These are phyloP conservation scores for Solanum sparsipilum DNA, from an alignment of 257 asterid species.

Conservation along the genomic window DNA sequence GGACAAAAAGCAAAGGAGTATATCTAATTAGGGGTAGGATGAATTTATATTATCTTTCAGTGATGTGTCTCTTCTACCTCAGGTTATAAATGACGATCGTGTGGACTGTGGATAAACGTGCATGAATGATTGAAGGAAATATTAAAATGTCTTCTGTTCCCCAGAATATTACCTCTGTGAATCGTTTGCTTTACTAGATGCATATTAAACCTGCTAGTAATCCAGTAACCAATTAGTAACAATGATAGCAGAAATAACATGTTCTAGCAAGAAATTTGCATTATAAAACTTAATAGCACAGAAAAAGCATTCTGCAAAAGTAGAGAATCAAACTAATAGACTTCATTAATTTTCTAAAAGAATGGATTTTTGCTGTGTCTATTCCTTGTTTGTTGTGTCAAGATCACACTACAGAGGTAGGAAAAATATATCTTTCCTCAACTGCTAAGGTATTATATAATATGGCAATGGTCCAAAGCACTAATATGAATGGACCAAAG, in stretches of 20 bases:
- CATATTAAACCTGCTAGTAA: background rate
- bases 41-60: background rate
- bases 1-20: background rate
- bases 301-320: background rate
- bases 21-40: background rate
- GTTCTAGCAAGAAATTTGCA: background rate
- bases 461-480: background rate
- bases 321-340: background rate
- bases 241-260: background rate
- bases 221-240: background rate
- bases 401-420: background rate
- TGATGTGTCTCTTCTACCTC: background rate
- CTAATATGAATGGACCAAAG: constrained; percentile 7
- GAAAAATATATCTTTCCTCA: background rate
- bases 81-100: background rate
- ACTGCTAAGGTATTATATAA: background rate
- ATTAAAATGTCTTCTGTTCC: background rate
- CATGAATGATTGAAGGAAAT: background rate
- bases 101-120: background rate
- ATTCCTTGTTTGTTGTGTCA: background rate
- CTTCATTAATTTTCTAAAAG: background rate
- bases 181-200: background rate
- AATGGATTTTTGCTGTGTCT: background rate
- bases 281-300: background rate
- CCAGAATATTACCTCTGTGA: background rate